A percentile compares a stretch with the other conserved stretches of the same genome.
These are phyloP conservation scores for Phylloporus arenicola DNA, from an alignment of 768 basidiomycete species.

Conservation along the genomic window DNA sequence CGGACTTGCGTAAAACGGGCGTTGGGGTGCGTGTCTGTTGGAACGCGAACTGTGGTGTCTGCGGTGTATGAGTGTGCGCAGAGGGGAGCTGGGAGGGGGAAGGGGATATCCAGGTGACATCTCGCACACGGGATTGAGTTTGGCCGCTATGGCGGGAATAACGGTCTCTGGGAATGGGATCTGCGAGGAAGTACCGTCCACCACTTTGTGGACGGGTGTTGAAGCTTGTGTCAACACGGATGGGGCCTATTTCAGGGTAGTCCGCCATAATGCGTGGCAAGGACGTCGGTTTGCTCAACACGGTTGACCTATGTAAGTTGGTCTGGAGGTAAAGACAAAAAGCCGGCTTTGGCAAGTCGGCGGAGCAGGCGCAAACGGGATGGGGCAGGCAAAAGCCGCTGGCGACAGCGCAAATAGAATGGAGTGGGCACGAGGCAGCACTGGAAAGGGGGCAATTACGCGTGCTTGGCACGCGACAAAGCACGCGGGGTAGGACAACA, in stretches of 20 bases:
- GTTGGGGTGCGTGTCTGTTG: conserved; percentile 24
- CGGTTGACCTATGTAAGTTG: background rate
- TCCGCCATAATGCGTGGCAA: conserved; percentile 20
- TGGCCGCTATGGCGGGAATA: conserved; percentile 29
- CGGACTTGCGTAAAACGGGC: conserved; percentile 25
- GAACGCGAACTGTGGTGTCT: conserved; percentile 23
- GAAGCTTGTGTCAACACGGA: conserved; percentile 30
- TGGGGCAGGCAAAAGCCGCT: conserved; percentile 18
- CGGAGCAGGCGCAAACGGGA: conserved; percentile 24
- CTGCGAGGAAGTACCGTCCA: conserved; percentile 24
- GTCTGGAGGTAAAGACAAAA: background rate
- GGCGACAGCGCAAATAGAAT: conserved; percentile 15
- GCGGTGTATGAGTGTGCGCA: conserved; percentile 26
- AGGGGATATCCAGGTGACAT: conserved; percentile 30
- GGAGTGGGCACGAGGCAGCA: conserved; percentile 28
- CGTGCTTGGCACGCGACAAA: conserved; percentile 17
- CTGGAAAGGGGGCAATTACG: conserved; percentile 21
- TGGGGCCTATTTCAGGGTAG: conserved; percentile 16
- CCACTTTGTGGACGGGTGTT: conserved; percentile 24
- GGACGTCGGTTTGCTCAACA: background rate
- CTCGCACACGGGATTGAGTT: conserved; percentile 21
- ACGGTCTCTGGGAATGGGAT: conserved; percentile 21
- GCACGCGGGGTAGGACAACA: background rate
- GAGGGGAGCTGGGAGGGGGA: conserved; percentile 25
- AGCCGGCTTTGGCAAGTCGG: conserved; percentile 4